These are phyloP conservation scores for Panellus pusillus DNA, from an alignment of 768 basidiomycete genomes.

Conservation along the genomic window DNA sequence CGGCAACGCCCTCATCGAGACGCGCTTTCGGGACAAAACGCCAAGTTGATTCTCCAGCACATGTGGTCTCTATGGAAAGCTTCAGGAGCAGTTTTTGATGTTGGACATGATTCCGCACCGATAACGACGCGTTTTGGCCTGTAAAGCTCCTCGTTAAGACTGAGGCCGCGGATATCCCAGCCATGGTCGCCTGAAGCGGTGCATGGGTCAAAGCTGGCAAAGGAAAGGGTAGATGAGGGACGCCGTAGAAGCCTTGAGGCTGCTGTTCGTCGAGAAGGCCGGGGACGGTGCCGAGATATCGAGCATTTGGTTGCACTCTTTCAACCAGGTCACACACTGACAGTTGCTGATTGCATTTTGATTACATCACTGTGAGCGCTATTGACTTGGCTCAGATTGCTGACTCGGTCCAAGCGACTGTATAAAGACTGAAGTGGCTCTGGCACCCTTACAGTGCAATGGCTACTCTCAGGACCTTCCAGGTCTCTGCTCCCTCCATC, in stretches of 20 bases:
- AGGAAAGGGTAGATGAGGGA: conserved; percentile 59
- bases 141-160: conserved; percentile 45
- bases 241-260: conserved; percentile 59
- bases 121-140: conserved; percentile 74
- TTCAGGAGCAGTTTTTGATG: background rate
- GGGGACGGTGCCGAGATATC: conserved; percentile 45
- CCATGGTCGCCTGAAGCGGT: conserved; percentile 48
- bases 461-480: conserved; percentile 58
- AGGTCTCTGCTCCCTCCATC: conserved; percentile 9
- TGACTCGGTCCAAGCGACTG: conserved; percentile 23
- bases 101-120: conserved; percentile 26
- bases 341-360: no score
- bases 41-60: conserved; percentile 62
- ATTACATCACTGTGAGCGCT: no score
- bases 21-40: conserved; percentile 76
- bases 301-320: conserved; percentile 11
- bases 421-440: conserved; percentile 13
- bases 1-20: conserved; percentile 51
- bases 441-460: conserved; percentile 29
- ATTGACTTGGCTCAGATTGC: background rate
- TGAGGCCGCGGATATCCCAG: conserved; percentile 40
- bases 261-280: conserved; percentile 66
- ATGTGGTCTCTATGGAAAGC: conserved; percentile 40
- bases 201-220: conserved; percentile 73
- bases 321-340: no score